A percentile compares a stretch with the other conserved stretches of the same genome.
These are phyloP conservation scores for Cyclaneusma minus DNA, from an alignment of 2,329 filamentous ascomycete species.

Conservation along the genomic window DNA sequence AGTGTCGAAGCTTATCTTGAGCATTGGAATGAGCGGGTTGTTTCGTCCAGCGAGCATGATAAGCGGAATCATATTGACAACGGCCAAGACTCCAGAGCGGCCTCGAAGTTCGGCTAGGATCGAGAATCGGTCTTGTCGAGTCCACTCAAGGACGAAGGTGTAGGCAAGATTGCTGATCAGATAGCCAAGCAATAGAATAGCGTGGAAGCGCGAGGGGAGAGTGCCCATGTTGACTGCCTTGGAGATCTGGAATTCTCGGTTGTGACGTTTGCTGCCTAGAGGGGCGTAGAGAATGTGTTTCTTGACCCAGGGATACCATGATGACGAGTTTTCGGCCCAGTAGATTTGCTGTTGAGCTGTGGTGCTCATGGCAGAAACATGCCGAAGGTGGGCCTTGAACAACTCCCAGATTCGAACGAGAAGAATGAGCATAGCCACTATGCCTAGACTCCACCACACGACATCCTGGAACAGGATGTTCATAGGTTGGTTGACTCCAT, in stretches of 20 bases:
- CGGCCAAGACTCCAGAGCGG: conserved; percentile 66
- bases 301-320: conserved; percentile 46
- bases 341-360: conserved; percentile 37
- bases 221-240: conserved; percentile 45
- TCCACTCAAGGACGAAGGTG: conserved; percentile 46
- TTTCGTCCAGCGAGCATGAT: conserved; percentile 82
- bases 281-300: conserved; percentile 48
- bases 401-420: conserved; percentile 37
- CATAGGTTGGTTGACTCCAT: conserved; percentile 42
- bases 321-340: conserved; percentile 41
- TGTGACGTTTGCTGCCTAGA: conserved; percentile 48
- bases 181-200: conserved; percentile 39
- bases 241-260: conserved; percentile 48
- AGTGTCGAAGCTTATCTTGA: conserved; percentile 87
- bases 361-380: conserved; percentile 40
- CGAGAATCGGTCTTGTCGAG: conserved; percentile 38
- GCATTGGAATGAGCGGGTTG: conserved; percentile 70
- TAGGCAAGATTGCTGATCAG: conserved; percentile 45
- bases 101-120: conserved; percentile 73
- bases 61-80: conserved; percentile 85
- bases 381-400: conserved; percentile 38
- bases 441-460: conserved; percentile 45
- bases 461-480: conserved; percentile 41
- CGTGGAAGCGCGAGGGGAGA: conserved; percentile 48
- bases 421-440: conserved; percentile 36